Evolutionary conservation across 352 stramenopile genomes (phyloP).

Genomic region (Phytophthora quininea): DNA sequence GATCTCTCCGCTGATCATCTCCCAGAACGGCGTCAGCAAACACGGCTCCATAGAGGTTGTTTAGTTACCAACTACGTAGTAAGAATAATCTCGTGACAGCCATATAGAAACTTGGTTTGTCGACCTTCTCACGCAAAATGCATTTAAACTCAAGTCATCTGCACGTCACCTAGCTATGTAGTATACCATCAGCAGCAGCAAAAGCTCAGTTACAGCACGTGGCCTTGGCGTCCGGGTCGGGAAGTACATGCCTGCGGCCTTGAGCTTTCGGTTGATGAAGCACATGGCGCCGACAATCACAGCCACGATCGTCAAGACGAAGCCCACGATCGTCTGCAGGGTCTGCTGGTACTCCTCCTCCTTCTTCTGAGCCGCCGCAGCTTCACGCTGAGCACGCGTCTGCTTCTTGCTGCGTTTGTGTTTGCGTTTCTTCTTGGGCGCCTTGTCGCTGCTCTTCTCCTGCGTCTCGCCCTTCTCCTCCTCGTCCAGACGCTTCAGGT

Average conservation of each 20-base stretch:
- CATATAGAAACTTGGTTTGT: constrained; percentile 17
- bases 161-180: constrained; percentile 14
- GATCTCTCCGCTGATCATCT: constrained; percentile 51
- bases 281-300: constrained; percentile 60
- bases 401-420: constrained; percentile 72
- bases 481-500: constrained; percentile 57
- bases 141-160: constrained; percentile 14
- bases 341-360: constrained; percentile 72
- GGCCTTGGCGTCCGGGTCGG: constrained; percentile 61
- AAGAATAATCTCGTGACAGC: constrained; percentile 18
- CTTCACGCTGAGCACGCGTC: constrained; percentile 55
- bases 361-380: constrained; percentile 63
- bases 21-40: constrained; percentile 34
- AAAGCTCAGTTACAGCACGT: constrained; percentile 55
- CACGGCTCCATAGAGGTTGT: constrained; percentile 49
- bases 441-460: constrained; percentile 35
- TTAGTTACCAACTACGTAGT: constrained; percentile 22
- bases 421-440: constrained; percentile 48
- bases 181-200: background rate
- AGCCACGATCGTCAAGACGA: constrained; percentile 70
- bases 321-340: constrained; percentile 71
- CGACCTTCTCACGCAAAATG: background rate
- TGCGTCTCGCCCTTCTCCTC: constrained; percentile 40
- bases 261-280: constrained; percentile 87
- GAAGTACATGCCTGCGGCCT: constrained; percentile 82